Evolutionary conservation across 2,329 filamentous ascomycete genomes (phyloP).

Genomic region (Neonectria ditissima): DNA sequence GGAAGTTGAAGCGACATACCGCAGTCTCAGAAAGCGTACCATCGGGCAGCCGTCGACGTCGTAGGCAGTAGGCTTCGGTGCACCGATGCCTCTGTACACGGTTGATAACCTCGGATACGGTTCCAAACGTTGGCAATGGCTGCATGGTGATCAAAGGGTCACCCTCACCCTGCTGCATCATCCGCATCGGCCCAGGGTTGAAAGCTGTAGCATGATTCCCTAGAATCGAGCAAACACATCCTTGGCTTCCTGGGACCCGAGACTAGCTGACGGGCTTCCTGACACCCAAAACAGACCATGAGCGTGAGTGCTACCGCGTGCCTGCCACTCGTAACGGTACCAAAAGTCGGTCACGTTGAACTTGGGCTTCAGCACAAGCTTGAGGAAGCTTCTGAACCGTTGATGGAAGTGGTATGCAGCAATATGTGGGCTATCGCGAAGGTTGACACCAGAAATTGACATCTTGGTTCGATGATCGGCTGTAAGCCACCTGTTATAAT

Average conservation of each 20-base stretch:
- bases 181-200: no score
- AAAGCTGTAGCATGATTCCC: no score
- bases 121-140: no score
- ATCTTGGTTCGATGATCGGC: neutral
- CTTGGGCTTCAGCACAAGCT: neutral
- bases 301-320: slow-evolving; percentile 17
- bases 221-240: no score
- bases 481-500: neutral
- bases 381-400: neutral
- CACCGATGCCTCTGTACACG: no score
- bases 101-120: no score
- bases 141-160: no score
- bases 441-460: neutral
- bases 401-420: neutral
- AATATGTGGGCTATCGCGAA: neutral
- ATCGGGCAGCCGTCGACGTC: no score
- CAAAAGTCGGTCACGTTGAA: slow-evolving; percentile 11
- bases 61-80: no score
- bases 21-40: no score
- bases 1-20: no score
- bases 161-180: no score
- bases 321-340: slow-evolving; percentile 25
- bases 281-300: slow-evolving; percentile 18
- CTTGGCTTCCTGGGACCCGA: neutral
- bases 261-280: neutral